Base-by-base conservation (phyloP, 768 basidiomycete species). In the Suillus luteus region DNA sequence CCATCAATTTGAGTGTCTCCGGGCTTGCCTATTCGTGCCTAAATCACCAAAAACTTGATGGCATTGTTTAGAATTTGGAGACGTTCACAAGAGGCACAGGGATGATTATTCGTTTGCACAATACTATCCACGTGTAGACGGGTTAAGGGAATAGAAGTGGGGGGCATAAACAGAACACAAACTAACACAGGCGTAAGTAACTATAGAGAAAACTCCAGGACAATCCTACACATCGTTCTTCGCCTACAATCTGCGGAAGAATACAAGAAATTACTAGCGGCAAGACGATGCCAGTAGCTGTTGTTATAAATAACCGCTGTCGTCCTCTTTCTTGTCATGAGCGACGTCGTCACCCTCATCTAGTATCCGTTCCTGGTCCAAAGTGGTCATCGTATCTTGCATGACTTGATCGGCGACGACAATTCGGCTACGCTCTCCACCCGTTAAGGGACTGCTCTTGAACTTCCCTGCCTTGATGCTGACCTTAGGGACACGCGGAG, bases 401-500 rank as follows among this genome's bases (percentile, higher is more conserved):
- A 78, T 80, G 37, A 85, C 75, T 69, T 79, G 76, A 70, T 84
- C 84, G 15, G 85, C 83, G 40, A 83, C 78, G n/a, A 83, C 80
- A 5, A 81, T 74, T 1, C 81, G 81, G 9, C 67, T 71, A 51
- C 78, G 71, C 59, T 81, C 82, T 31, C 75, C 76, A 40, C 82
- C 81, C 24, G 78, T 83, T 38, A 90, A 76, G 38, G 89, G 90
- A 70, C 85, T 91, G 70, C 90, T 92, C 84, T 91, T 92, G 76
- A 91, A 92, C 64, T 84, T 80, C 66, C 68, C 69, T 27, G 85
- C 86, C 69, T 86, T 89, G 59, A 67, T 61, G 43, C 69, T 60
- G 19, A 63, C 62, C 22, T 65, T 62, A 40, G 61, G 43, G 49
- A 66, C n/a, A 59, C 75, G 69, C 19, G 27, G 38, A 8, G 27